Percentiles rank a stretch among this genome's conserved stretches.
Evolutionary conservation across 2,329 filamentous ascomycete species (phyloP).

Genomic region (Colletotrichum melonis): DNA sequence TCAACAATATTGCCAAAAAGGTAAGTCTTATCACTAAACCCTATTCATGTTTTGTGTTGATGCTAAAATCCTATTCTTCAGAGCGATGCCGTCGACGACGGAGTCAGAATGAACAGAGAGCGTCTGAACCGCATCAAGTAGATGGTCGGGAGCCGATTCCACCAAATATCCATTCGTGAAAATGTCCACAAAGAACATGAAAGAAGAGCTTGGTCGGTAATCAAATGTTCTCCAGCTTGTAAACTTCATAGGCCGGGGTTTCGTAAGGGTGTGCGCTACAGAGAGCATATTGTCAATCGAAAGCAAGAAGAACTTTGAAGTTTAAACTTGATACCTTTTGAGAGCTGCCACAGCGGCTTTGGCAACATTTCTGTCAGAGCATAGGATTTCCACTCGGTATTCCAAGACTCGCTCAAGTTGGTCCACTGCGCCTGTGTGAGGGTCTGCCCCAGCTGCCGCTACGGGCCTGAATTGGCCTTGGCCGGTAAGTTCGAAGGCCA

Average conservation of each 20-base stretch:
- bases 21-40: constrained; percentile 53
- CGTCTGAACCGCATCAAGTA: constrained; percentile 68
- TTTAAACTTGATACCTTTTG: constrained; percentile 51
- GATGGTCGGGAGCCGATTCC: neutral
- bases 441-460: constrained; percentile 53
- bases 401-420: constrained; percentile 59
- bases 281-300: neutral
- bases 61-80: constrained; percentile 14
- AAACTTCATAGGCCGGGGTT: constrained; percentile 42
- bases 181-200: neutral
- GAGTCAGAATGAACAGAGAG: no score
- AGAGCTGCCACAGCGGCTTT: constrained; percentile 58
- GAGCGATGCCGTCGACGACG: no score
- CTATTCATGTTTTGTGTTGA: neutral
- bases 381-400: constrained; percentile 59
- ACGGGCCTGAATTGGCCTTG: constrained; percentile 58
- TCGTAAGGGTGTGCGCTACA: constrained; percentile 42
- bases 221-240: constrained; percentile 42
- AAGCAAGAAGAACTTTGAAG: neutral
- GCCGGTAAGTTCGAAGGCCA: constrained; percentile 47
- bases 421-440: constrained; percentile 56
- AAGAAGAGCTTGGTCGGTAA: neutral
- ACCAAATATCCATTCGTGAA: neutral
- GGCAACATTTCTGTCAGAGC: constrained; percentile 53
- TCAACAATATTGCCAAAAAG: constrained; percentile 83